phyloP scores from a whole-genome alignment of 305 asterid species.

The Solanum hybrid region DNA sequence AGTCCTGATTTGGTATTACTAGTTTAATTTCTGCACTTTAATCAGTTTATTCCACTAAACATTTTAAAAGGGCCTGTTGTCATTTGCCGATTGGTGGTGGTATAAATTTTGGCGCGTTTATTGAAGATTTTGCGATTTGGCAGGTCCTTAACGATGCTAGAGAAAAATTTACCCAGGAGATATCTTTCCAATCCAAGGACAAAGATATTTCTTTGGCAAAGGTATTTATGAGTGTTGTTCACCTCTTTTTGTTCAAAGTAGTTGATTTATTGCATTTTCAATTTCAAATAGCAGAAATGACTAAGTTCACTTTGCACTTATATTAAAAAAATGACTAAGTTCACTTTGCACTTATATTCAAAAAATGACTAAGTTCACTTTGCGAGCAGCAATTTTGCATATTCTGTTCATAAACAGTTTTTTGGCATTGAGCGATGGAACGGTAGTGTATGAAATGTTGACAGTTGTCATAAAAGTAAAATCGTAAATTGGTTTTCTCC shows the following conservation, averaged over 20 bases:
- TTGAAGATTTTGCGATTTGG: constrained; percentile 5
- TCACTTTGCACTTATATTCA: background rate
- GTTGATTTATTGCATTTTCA: background rate
- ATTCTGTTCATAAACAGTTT: background rate
- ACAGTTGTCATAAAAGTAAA: background rate
- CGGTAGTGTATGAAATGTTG: background rate
- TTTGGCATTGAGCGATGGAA: background rate
- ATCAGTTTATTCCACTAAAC: background rate
- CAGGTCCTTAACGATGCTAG: constrained; percentile 75
- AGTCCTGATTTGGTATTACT: background rate
- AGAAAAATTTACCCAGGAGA: constrained; percentile 62
- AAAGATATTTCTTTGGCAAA: constrained; percentile 84
- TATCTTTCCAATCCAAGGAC: constrained; percentile 74
- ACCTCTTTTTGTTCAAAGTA: background rate
- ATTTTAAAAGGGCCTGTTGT: background rate
- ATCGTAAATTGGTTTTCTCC: background rate
- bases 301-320: background rate
- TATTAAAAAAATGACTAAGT: background rate
- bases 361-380: background rate
- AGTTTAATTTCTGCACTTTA: background rate
- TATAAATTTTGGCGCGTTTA: constrained; percentile 11
- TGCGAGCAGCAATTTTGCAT: background rate
- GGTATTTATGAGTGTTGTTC: constrained; percentile 29
- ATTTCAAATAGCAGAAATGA: background rate
- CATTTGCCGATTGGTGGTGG: background rate